phyloP scores from a whole-genome alignment of 2,329 filamentous ascomycete genomes.

The Sclerotinia sclerotiorum region DNA sequence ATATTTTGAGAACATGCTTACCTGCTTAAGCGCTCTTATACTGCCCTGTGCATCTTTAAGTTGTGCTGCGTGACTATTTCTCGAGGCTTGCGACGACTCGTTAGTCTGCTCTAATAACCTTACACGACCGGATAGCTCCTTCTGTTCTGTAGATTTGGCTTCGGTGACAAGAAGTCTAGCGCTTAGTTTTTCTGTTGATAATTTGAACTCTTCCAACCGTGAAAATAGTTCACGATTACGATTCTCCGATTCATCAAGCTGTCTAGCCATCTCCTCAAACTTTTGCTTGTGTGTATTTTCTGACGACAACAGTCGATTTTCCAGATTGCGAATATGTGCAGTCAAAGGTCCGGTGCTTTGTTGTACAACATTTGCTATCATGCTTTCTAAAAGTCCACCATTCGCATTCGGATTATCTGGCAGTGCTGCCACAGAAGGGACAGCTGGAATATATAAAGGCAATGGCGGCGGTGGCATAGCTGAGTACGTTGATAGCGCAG shows the following conservation, averaged over 20 bases:
- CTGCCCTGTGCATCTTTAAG: background rate
- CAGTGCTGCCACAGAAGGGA: background rate
- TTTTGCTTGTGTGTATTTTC: constrained; percentile 7
- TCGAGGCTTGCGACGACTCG: constrained; percentile 2
- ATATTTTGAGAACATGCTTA: background rate
- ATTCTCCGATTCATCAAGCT: constrained; percentile 8
- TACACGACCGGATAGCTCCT: background rate
- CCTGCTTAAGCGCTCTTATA: constrained; percentile 13
- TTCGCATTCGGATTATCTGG: background rate
- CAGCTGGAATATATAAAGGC: background rate
- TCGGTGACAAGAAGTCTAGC: constrained; percentile 14
- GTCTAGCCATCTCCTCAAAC: constrained; percentile 13
- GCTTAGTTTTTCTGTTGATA: background rate
- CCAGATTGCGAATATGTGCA: constrained; percentile 4
- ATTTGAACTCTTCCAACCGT: background rate
- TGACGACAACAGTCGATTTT: background rate
- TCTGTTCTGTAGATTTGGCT: background rate
- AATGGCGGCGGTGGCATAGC: constrained; percentile 12
- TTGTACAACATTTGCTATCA: constrained; percentile 16
- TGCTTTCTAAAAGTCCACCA: constrained; percentile 16
- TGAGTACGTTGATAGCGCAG: background rate
- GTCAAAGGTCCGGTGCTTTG: background rate
- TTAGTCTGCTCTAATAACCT: background rate
- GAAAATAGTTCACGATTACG: background rate
- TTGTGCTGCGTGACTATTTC: background rate